Evolutionary conservation across 2,329 filamentous ascomycete genomes (phyloP), one percentile per base, ranked within the genome.

Genomic region (Xylaria digitata): DNA sequence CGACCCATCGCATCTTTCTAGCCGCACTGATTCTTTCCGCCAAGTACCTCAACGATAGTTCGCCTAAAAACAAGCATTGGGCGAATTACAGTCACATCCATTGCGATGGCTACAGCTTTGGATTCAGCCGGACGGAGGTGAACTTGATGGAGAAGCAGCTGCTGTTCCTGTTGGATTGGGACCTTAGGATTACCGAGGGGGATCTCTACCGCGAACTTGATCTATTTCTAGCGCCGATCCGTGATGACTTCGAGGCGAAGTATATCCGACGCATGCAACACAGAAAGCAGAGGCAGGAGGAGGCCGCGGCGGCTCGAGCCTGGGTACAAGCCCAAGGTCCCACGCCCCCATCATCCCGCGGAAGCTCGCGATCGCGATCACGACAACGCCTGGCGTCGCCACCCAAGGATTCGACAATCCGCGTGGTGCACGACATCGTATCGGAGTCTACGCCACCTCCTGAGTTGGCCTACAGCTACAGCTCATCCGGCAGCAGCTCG

Each of bases 61-160:
- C 94, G 13, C 96, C 96, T 70, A 98, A 98, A 90, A 99, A 99
- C 88, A 98, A 98, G 89, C 96, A 99, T 86, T 99, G 96, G 96
- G 94, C 96, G 71, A 91, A 90, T 75, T 99, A 98, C 85, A 97
- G 92, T 67, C 83, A 90, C 75, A 90, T 97, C 73, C 91, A 85
- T 79, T 89, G 89, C 11, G 82, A 85, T 8, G 78, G 74, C 68
- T 85, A 83, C 77, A 88, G 85, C 76, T 99, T 98, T 76, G 92
- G 94, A 74, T 98, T 99, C 85, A 95, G 90, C 75, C 87, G 94
- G 73, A 96, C 93, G 42, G 96, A 99, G 82, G 96, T 99, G 75
- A 99, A 99, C 84, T 86, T 98, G 69, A 99, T 99, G 96, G 96
- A 99, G 87, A 96, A 97, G 87, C 96, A 99, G 82, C 87, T 99